Base-by-base conservation (phyloP, 169 alveolate genomes). In the Eimeria necatrix region DNA sequence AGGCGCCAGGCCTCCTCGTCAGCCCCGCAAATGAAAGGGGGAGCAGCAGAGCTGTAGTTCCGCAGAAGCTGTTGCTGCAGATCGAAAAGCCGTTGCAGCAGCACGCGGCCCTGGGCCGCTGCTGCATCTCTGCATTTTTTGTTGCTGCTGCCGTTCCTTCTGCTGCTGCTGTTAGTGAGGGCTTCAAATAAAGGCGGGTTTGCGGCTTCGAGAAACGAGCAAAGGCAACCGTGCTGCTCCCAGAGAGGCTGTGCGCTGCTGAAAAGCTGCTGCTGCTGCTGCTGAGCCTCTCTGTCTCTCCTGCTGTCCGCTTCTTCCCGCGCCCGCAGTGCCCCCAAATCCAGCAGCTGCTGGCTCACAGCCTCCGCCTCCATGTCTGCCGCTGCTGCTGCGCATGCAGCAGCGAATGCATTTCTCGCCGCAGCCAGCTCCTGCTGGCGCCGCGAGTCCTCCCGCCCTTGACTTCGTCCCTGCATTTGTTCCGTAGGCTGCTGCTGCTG, bases 201-300 rank as follows among this genome's bases (percentile, higher is more conserved):
- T 4, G 90, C 90, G 22, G 90, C 70, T 61, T 41, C 90, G 60
- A 81, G 59, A 52, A 81, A 81, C 10, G 90, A 81, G 20, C 90
- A 81, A 2, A 81, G 90, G 41, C 90, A 81, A 74, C 90, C 90
- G 74, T 81, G 73, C 90, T 81, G 73, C 74, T 81, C 74, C 90
- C 90, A 81, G 10, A 81, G 48, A 20, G 90, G 90, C 90, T 81
- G 90, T 20, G 90, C 90, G 90, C 74, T 81, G 90, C 90, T 53
- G 74, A 8, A 41, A 2, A 81, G 90, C 90, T 81, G 52, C 73
- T 81, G 90, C 90, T 81, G 90, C 90, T 81, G 90, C 73, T 53
- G 90, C 24, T 53, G 49, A 18, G 73, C 22, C 26, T 52, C 68
- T 24, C 73, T 81, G 24, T 81, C 90, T 53, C 90, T 51, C 26